phyloP scores from a whole-genome alignment of 2,329 filamentous ascomycete species.

The Colletotrichum melonis region DNA sequence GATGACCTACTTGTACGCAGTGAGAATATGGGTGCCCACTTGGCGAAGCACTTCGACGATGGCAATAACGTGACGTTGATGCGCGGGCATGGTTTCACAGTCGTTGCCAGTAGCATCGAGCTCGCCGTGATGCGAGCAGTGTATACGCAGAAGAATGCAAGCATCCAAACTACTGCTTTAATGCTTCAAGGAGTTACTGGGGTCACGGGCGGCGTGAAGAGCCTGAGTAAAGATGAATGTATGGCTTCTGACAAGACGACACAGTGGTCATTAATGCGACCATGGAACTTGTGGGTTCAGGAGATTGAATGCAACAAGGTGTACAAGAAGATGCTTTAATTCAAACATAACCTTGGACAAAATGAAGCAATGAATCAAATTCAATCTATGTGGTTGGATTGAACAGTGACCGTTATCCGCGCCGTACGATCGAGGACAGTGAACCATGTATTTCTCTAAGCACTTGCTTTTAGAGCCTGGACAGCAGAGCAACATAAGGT shows the following conservation, averaged over 20 bases:
- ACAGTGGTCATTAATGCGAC: conserved; percentile 2
- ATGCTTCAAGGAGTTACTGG: conserved; percentile 24
- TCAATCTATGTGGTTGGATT: neutral
- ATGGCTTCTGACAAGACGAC: neutral
- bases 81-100: conserved; percentile 57
- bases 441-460: too few species aligned
- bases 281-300: conserved; percentile 5
- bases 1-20: conserved; percentile 52
- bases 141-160: conserved; percentile 56
- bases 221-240: neutral
- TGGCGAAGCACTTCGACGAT: conserved; percentile 47
- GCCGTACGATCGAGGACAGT: too few species aligned
- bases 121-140: conserved; percentile 53
- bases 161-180: conserved; percentile 52
- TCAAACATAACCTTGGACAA: neutral
- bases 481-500: too few species aligned
- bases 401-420: too few species aligned
- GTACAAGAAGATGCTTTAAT: neutral
- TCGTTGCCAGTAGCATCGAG: conserved; percentile 49
- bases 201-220: neutral
- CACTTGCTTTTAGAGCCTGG: too few species aligned
- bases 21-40: conserved; percentile 44
- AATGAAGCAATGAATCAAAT: neutral
- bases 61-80: conserved; percentile 53
- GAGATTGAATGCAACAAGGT: neutral